These are phyloP conservation scores for Croton setiger DNA, from an alignment of 441 rosid species.

Conservation along the genomic window DNA sequence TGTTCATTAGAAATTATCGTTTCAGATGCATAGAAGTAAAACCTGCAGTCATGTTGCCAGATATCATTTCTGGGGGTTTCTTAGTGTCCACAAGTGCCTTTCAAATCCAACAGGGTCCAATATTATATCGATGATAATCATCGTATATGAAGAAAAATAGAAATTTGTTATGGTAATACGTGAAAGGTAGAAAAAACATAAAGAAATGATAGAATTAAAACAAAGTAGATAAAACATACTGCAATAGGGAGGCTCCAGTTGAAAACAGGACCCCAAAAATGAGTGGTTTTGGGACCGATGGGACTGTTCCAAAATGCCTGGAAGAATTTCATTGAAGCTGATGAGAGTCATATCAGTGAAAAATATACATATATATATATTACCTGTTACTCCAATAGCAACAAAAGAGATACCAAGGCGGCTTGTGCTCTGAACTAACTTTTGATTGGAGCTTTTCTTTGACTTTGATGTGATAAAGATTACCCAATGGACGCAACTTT, in stretches of 20 bases:
- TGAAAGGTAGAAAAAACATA: neutral
- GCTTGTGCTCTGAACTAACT: neutral
- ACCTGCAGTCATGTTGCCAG: slow-evolving; percentile 80
- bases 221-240: slow-evolving; percentile 33
- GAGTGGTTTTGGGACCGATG: slow-evolving; percentile 74
- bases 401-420: neutral
- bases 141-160: neutral
- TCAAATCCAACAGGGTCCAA: slow-evolving; percentile 6
- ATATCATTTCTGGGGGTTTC: slow-evolving; percentile 80
- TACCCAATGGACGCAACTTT: neutral
- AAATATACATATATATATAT: neutral
- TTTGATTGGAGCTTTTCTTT: neutral
- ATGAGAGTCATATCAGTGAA: neutral
- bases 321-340: slow-evolving; percentile 42
- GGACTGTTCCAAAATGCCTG: slow-evolving; percentile 76
- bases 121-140: neutral
- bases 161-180: slow-evolving; percentile 14
- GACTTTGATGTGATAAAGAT: neutral
- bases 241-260: slow-evolving; percentile 79
- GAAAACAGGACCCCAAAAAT: slow-evolving; percentile 84
- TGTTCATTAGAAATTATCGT: too few species aligned
- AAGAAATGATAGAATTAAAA: neutral
- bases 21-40: neutral
- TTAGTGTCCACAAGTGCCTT: slow-evolving; percentile 75
- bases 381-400: neutral